Base-by-base conservation (phyloP, 2,329 filamentous ascomycete species). In the Cercospora nicotianae region DNA sequence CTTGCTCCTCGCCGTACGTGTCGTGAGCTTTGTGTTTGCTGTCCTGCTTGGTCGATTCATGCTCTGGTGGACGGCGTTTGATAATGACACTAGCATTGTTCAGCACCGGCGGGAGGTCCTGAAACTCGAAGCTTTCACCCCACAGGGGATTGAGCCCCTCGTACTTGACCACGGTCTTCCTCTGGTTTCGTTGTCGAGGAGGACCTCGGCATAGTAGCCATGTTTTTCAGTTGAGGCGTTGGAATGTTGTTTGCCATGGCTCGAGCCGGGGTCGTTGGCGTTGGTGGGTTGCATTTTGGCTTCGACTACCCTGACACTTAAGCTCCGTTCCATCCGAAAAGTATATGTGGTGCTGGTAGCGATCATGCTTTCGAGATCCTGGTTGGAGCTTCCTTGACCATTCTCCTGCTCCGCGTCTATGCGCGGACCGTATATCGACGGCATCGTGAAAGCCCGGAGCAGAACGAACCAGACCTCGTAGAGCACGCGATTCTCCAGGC, bases 401-500 rank as follows among this genome's bases (percentile, higher is more conserved):
- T 59, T 53, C 39, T 77, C 70, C 42, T 70, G 69, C 13, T 75
- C 72, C 8, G 60, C 66, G 42, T 75, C 67, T n/a, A 71, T 60
- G 28, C 81, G 76, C 69, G 83, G 81, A 1, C 89, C 92, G 77
- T 97, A 98, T 12, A 98, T 85, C 74, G 97, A 93, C 0, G 95
- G 94, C 57, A 96, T 90, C 0, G 94, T 93, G 78, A 97, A 97
- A 0, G 94, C 93, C 70, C 94, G 88, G 31, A 99, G 80, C 9
- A 99, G 83, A 6, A 97, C 94, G 75, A 96, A 94, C 95, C 95
- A 99, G 12, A 97, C 95, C 78, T 99, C 95, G 75, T 96, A 97
- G n/a, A 96, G 84, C 6, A 96, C 89, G 51, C 94, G 87, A 28
- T 88, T 94, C 73, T 98, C 94, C 55, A 97, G 81, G 3, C 92